Conservation (phyloP, 768 basidiomycete species). For the Chalciporus chontae region DNA sequence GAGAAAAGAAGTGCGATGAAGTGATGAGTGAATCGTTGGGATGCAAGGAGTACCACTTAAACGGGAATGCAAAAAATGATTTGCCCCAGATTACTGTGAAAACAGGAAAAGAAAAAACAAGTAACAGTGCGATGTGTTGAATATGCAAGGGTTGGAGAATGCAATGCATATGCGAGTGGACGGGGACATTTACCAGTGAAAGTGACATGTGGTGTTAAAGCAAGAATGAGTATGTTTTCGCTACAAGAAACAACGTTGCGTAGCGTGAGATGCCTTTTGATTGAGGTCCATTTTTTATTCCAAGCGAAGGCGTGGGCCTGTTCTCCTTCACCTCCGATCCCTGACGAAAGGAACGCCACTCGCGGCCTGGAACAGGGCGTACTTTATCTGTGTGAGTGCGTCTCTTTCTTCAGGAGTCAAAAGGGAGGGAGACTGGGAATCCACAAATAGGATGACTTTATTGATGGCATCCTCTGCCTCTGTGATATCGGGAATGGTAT, state of each 20-base stretch:
- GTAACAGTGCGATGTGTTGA: constrained; percentile 21
- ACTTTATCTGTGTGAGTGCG: constrained; percentile 46
- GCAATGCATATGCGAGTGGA: constrained; percentile 21
- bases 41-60: constrained; percentile 20
- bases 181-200: constrained; percentile 21
- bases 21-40: constrained; percentile 16
- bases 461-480: constrained; percentile 55
- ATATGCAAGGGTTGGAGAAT: constrained; percentile 20
- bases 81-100: constrained; percentile 14
- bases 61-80: constrained; percentile 15
- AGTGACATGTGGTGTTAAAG: constrained; percentile 13
- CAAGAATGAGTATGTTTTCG: constrained; percentile 11
- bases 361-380: constrained; percentile 48
- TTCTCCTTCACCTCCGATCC: constrained; percentile 26
- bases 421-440: constrained; percentile 34
- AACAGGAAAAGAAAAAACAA: constrained; percentile 4
- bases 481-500: constrained; percentile 36
- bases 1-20: constrained; percentile 6
- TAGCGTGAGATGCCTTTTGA: constrained; percentile 18
- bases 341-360: constrained; percentile 36
- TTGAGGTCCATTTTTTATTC: constrained; percentile 5
- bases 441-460: constrained; percentile 51
- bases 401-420: constrained; percentile 36
- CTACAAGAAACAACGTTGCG: constrained; percentile 13
- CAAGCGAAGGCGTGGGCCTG: not conserved